Conservation (phyloP, 768 basidiomycete genomes). For the Pleurotus djamor region DNA sequence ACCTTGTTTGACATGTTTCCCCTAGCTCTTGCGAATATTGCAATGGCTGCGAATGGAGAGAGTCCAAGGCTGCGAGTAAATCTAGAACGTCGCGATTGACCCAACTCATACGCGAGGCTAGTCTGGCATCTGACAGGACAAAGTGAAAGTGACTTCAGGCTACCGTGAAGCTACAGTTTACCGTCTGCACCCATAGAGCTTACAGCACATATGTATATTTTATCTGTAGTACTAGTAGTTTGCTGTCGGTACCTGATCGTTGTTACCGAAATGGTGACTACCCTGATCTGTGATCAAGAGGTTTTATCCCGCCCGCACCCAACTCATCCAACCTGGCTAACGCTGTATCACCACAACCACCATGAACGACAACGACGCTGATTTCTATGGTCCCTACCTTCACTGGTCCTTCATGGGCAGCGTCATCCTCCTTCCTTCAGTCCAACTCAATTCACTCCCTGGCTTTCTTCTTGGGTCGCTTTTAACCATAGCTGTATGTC, state of each 20-base stretch:
- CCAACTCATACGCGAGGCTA: too few relatives aligned
- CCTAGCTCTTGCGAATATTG: constrained; percentile 71
- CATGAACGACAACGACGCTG: constrained; percentile 2
- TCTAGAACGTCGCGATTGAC: background rate
- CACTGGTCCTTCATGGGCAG: constrained; percentile 40
- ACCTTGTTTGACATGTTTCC: background rate
- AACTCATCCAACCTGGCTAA: background rate
- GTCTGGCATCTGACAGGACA: too few relatives aligned
- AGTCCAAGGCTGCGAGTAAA: constrained; percentile 32
- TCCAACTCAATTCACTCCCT: constrained; percentile 43
- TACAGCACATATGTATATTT: too few relatives aligned
- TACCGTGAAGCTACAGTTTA: too few relatives aligned
- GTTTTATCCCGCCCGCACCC: background rate
- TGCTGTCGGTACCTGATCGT: too few relatives aligned
- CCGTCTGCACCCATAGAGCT: too few relatives aligned
- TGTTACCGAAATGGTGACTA: too few relatives aligned
- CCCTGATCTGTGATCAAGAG: too few relatives aligned
- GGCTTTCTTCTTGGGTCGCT: constrained; percentile 46
- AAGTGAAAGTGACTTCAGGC: too few relatives aligned
- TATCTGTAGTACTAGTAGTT: too few relatives aligned
- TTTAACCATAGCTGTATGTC: constrained; percentile 46
- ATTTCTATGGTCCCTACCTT: constrained; percentile 17
- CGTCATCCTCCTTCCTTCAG: constrained; percentile 34
- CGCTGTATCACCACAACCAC: background rate
- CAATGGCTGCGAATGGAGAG: constrained; percentile 81